phyloP scores from a whole-genome alignment of 345 rosid species.

The Reutealis trisperma region DNA sequence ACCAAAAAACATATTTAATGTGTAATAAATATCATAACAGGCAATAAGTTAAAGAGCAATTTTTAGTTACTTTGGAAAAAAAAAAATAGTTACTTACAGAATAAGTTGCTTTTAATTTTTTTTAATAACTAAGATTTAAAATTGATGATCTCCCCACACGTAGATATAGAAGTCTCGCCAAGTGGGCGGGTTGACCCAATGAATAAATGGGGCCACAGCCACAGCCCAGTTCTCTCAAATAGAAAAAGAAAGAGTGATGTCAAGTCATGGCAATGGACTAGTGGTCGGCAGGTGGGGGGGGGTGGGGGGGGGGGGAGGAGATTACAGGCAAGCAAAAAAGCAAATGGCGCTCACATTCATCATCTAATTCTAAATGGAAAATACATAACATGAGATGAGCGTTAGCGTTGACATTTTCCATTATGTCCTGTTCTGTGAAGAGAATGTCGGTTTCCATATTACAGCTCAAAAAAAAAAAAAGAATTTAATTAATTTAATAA shows the following conservation, averaged over 20 bases:
- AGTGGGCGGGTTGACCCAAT: not conserved
- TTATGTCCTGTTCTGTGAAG: not conserved
- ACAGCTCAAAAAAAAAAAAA: too few species aligned
- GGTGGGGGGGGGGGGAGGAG: not conserved
- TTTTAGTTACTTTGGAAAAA: too few species aligned
- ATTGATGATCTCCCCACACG: too few species aligned
- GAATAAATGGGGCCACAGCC: not conserved
- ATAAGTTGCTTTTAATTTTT: too few species aligned
- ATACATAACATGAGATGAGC: not conserved
- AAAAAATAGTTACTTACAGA: too few species aligned
- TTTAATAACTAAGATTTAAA: too few species aligned
- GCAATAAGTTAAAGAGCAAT: too few species aligned
- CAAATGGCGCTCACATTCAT: not conserved
- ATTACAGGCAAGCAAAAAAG: not conserved
- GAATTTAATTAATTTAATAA: too few species aligned
- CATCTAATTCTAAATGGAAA: not conserved
- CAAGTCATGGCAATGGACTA: not conserved
- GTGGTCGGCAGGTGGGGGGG: not conserved
- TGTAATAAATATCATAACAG: too few species aligned
- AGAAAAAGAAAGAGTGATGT: conserved; percentile 4
- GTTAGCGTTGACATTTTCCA: conserved; percentile 3
- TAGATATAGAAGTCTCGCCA: too few species aligned
- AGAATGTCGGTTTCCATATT: not conserved
- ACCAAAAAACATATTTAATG: too few species aligned
- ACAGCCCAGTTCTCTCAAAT: not conserved